Evolutionary conservation across 129 eudicot genomes (phyloP), one percentile per base, ranked within the genome.

Genomic region (Calendula officinalis): DNA sequence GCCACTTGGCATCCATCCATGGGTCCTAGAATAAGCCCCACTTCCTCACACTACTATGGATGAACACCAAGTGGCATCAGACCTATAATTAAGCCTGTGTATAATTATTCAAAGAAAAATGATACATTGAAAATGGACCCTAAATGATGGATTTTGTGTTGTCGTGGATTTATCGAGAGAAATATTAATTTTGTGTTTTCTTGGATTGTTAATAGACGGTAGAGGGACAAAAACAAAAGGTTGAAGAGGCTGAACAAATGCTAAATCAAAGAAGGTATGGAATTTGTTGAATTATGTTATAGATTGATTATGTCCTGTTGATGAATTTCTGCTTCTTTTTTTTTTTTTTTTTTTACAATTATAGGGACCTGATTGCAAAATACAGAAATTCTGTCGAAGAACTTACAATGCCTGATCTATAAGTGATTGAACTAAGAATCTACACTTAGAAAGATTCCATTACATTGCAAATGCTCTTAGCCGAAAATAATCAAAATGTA

Each of bases 211-310:
- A 44, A 22, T 69, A 92, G 99, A 92, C 99, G 1, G 91, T 92
- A 41, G 99, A 86, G 74, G 96, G 84, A 15, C 92, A 88, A 63
- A 92, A 92, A 50, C 82, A 71, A 14, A 88, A 70, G 71, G 76
- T 88, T 67, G 96, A 81, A 62, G 92, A 92, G 75, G 78, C 86
- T 60, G 99, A 92, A 42, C 90, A 75, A 8, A 40, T 92, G 78
- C 78, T 88, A 53, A 78, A 72, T 64, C 95, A 88, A 66, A 81
- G 99, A 74, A 92, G 96, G 99, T 88, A 63, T 33, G 54, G 30
- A 22, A 22, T 22, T 22, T 22, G 30, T 22, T 22, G 30, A 14
- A 8, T 32, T 14, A 0, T 8, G 32, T 50, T 8, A 39, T 13
- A 16, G 14, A 38, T 49, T 32, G 41, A 40, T 12, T 4, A 11